A percentile compares a stretch with the other conserved stretches of the same genome.
Conservation (phyloP, 2,329 filamentous ascomycete genomes). For the Pestalotiopsis sp. region DNA sequence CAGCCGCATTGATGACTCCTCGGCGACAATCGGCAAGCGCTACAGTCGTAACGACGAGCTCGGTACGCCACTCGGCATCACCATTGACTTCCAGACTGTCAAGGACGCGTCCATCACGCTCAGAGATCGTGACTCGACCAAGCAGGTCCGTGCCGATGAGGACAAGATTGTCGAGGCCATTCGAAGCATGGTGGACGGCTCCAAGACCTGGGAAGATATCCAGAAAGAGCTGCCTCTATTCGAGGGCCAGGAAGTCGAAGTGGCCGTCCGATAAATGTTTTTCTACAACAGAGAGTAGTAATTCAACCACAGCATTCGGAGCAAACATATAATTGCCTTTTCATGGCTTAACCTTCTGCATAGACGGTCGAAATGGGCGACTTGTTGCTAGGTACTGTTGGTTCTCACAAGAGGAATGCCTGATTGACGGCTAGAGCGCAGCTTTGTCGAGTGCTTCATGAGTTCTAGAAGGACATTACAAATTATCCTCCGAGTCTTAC, state of each 20-base stretch:
- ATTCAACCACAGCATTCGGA: background rate
- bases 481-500: background rate
- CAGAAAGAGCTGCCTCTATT: conserved; percentile 81
- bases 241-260: conserved; percentile 70
- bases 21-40: conserved; percentile 90
- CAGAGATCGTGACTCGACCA: conserved; percentile 86
- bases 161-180: conserved; percentile 76
- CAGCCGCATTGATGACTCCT: conserved; percentile 86
- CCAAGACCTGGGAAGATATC: conserved; percentile 69
- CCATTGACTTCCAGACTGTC: conserved; percentile 92
- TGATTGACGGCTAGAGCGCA: background rate
- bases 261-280: conserved; percentile 28
- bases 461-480: background rate
- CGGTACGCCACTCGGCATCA: conserved; percentile 91
- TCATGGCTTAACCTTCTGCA: background rate
- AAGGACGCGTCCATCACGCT: conserved; percentile 87
- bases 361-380: background rate
- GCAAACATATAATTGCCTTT: background rate
- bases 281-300: background rate
- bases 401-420: background rate
- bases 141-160: conserved; percentile 83
- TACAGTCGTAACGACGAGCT: conserved; percentile 95
- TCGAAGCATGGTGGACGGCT: conserved; percentile 52
- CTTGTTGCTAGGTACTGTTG: background rate
- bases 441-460: background rate